Evolutionary conservation across 768 basidiomycete genomes (phyloP).

Genomic region (Lentinus tigrinus): DNA sequence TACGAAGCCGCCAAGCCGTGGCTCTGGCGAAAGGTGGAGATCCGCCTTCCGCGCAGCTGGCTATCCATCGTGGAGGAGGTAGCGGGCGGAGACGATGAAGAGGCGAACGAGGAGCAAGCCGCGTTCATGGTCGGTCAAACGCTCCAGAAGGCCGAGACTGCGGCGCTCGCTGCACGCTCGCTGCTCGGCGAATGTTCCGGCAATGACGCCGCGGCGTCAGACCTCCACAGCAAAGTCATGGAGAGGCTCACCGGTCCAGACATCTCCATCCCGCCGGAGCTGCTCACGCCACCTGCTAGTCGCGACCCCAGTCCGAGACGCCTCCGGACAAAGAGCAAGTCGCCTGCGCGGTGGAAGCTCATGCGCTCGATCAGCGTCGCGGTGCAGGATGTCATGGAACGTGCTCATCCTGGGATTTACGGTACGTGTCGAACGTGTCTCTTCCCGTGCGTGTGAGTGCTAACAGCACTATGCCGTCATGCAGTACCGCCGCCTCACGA

Average conservation of each 20-base stretch:
- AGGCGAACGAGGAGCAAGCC: constrained; percentile 46
- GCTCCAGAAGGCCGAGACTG: constrained; percentile 64
- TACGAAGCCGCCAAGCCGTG: constrained; percentile 83
- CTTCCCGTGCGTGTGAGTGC: not conserved
- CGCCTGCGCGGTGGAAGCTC: constrained; percentile 82
- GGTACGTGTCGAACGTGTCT: constrained; percentile 41
- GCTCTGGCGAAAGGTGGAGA: constrained; percentile 83
- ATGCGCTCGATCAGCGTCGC: constrained; percentile 78
- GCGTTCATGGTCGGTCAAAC: constrained; percentile 64
- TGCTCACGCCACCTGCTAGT: constrained; percentile 77
- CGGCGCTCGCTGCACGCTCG: constrained; percentile 50
- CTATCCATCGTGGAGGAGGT: constrained; percentile 79
- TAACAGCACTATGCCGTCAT: not conserved
- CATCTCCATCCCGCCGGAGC: constrained; percentile 66
- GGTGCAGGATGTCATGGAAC: constrained; percentile 67
- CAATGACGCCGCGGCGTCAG: constrained; percentile 43
- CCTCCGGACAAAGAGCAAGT: constrained; percentile 72
- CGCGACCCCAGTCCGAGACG: constrained; percentile 83
- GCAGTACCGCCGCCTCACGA: constrained; percentile 69
- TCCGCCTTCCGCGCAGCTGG: constrained; percentile 83
- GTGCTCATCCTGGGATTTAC: constrained; percentile 66
- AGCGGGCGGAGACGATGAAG: constrained; percentile 63
- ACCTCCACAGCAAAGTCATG: constrained; percentile 60
- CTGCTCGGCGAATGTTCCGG: constrained; percentile 32
- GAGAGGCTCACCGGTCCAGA: constrained; percentile 62